These are phyloP conservation scores for Avicennia marina DNA, from an alignment of 257 asterid genomes.

Conservation along the genomic window DNA sequence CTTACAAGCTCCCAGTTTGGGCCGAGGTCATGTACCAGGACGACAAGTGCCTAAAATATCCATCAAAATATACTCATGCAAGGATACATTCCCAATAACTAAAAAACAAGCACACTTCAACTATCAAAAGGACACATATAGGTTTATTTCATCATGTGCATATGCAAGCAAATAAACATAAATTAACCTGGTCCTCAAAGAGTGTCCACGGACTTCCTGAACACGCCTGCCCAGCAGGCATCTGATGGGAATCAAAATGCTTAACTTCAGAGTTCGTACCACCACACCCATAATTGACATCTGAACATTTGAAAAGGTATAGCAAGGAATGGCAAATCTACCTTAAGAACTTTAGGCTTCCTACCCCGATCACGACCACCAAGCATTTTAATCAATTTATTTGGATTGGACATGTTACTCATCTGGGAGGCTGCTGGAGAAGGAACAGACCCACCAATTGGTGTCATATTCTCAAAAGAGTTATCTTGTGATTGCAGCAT, in stretches of 20 bases:
- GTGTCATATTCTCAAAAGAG: conserved; percentile 59
- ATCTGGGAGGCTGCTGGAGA: conserved; percentile 88
- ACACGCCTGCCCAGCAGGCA: conserved; percentile 61
- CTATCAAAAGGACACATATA: neutral
- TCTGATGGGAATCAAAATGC: conserved; percentile 44
- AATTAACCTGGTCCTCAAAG: conserved; percentile 89
- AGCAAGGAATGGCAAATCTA: conserved; percentile 25
- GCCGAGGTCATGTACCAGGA: conserved; percentile 94
- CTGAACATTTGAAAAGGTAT: neutral
- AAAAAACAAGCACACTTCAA: neutral
- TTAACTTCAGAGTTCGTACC: conserved; percentile 17
- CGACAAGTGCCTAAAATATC: conserved; percentile 79
- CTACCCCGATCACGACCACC: conserved; percentile 86
- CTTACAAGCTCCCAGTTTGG: conserved; percentile 98
- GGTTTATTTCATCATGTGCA: conserved; percentile 24
- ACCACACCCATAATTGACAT: conserved; percentile 12
- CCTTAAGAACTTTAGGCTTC: conserved; percentile 76
- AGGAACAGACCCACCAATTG: conserved; percentile 63
- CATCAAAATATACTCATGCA: neutral
- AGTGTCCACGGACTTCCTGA: conserved; percentile 81
- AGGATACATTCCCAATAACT: neutral
- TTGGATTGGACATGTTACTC: conserved; percentile 79
- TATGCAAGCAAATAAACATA: conserved; percentile 29
- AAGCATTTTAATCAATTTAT: conserved; percentile 62
- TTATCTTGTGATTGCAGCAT: conserved; percentile 64